Evolutionary conservation across 371 early-diverging fungal genomes (phyloP).

Genomic region (Mucor saturninus): DNA sequence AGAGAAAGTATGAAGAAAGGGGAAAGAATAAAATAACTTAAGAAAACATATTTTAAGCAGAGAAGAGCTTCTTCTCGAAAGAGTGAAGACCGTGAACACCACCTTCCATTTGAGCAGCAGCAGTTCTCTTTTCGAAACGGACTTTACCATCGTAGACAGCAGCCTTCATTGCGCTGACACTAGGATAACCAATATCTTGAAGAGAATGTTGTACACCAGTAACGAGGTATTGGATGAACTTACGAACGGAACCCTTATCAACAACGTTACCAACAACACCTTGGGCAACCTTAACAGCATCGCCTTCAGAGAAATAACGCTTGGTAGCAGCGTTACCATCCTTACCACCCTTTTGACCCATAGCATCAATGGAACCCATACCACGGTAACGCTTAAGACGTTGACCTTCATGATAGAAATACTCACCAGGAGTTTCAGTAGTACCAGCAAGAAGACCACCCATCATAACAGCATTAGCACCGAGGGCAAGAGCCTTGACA

Average conservation of each 20-base stretch:
- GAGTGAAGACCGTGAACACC: slow-evolving; percentile 93
- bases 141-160: slow-evolving; percentile 74
- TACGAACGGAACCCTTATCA: slow-evolving; percentile 95
- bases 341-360: slow-evolving; percentile 80
- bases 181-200: slow-evolving; percentile 92
- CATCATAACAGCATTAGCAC: slow-evolving; percentile 98
- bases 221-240: slow-evolving; percentile 87
- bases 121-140: slow-evolving; percentile 93
- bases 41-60: slow-evolving; percentile 31
- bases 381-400: slow-evolving; percentile 97
- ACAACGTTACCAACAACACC: slow-evolving; percentile 95
- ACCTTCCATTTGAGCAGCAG: slow-evolving; percentile 95
- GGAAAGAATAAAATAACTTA: not conserved
- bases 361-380: slow-evolving; percentile 97
- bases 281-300: slow-evolving; percentile 98
- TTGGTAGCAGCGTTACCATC: slow-evolving; percentile 84
- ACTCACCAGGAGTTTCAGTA: slow-evolving; percentile 94
- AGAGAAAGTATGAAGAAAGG: not conserved
- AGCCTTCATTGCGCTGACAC: slow-evolving; percentile 67
- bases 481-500: slow-evolving; percentile 93
- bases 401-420: slow-evolving; percentile 97
- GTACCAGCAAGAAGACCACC: slow-evolving; percentile 96
- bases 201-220: slow-evolving; percentile 96
- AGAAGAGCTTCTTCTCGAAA: slow-evolving; percentile 88
- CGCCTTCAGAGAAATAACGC: slow-evolving; percentile 95